Conservation (phyloP, 805 yeast genomes). For the Isabelozyma rhagii region DNA sequence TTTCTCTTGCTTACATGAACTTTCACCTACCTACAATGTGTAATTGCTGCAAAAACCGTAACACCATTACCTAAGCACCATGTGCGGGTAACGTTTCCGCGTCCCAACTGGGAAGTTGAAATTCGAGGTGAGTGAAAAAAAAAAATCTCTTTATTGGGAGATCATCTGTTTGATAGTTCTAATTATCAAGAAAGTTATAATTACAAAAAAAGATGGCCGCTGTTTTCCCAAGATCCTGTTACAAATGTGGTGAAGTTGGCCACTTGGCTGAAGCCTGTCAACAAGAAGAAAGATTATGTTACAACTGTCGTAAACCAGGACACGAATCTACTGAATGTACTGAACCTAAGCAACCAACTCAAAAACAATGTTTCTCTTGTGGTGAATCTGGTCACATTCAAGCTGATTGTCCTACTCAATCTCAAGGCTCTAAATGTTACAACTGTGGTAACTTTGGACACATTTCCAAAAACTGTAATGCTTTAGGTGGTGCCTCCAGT, state of each 20-base stretch:
- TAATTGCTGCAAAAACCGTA: too few relatives aligned
- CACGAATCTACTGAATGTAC: slow-evolving; percentile 89
- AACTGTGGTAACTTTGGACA: slow-evolving; percentile 60
- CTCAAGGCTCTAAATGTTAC: slow-evolving; percentile 74
- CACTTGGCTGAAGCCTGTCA: slow-evolving; percentile 87
- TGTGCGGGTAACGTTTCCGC: too few relatives aligned
- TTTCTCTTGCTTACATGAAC: too few relatives aligned
- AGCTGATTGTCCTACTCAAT: slow-evolving; percentile 72
- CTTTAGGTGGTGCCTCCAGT: slow-evolving; percentile 21
- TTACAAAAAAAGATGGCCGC: slow-evolving; percentile 28
- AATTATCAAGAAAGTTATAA: neutral
- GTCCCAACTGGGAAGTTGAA: too few relatives aligned
- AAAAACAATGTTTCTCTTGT: slow-evolving; percentile 91
- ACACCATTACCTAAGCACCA: too few relatives aligned
- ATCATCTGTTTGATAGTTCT: neutral
- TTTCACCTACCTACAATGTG: too few relatives aligned
- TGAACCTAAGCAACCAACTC: slow-evolving; percentile 77
- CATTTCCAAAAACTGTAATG: slow-evolving; percentile 72
- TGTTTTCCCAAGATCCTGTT: slow-evolving; percentile 72
- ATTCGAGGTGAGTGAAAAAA: neutral
- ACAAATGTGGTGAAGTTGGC: slow-evolving; percentile 89
- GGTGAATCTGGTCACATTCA: slow-evolving; percentile 88
- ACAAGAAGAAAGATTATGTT: slow-evolving; percentile 82
- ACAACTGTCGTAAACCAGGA: slow-evolving; percentile 88
- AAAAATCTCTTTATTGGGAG: neutral